Evolutionary conservation across 768 basidiomycete genomes (phyloP).

Genomic region (Pleurotus pulmonarius): DNA sequence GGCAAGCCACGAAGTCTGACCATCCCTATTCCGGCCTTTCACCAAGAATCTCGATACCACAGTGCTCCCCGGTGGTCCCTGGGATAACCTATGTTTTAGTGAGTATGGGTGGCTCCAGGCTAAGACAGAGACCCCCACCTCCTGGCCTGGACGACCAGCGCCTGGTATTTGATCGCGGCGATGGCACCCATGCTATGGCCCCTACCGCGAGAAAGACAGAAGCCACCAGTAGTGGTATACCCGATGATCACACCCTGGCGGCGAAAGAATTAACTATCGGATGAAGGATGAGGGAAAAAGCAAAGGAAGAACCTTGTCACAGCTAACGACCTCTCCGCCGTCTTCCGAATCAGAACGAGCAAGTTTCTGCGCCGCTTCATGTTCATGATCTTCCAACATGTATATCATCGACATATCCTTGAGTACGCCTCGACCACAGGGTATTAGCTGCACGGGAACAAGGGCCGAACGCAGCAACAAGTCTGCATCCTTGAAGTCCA

Average conservation of each 20-base stretch:
- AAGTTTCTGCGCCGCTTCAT: no score
- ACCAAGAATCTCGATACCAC: slow-evolving; percentile 38
- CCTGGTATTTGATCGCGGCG: slow-evolving; percentile 48
- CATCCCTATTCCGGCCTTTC: slow-evolving; percentile 61
- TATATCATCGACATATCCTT: slow-evolving; percentile 76
- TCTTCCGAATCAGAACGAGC: no score
- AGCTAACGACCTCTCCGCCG: no score
- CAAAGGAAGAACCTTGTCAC: no score
- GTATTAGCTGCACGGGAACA: slow-evolving; percentile 59
- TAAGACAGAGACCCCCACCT: no score
- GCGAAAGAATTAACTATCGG: not conserved
- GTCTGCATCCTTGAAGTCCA: slow-evolving; percentile 26
- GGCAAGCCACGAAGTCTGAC: slow-evolving; percentile 51
- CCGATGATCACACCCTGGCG: slow-evolving; percentile 57
- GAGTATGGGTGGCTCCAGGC: not conserved
- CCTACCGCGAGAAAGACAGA: slow-evolving; percentile 72
- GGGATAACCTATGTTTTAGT: not conserved
- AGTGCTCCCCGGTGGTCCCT: not conserved
- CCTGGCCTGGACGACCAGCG: slow-evolving; percentile 22
- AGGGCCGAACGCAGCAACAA: slow-evolving; percentile 59
- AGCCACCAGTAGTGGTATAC: slow-evolving; percentile 80
- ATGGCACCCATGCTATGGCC: slow-evolving; percentile 79
- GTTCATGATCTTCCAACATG: slow-evolving; percentile 49
- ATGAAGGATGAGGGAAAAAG: no score
- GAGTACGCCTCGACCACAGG: slow-evolving; percentile 67